phyloP scores from a whole-genome alignment of 768 basidiomycete genomes.

The Panus rudis region DNA sequence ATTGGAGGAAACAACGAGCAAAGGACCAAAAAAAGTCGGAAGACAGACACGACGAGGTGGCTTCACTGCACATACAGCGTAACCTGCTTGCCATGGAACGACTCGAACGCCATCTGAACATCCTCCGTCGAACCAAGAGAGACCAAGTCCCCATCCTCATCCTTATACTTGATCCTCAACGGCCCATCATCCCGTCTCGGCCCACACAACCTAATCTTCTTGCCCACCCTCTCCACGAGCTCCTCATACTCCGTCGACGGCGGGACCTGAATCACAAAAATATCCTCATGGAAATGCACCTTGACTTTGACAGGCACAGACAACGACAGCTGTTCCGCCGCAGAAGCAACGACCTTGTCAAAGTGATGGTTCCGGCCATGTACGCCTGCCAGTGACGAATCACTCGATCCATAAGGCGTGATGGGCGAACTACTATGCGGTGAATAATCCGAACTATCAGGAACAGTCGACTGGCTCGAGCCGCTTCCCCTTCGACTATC shows the following conservation, averaged over 20 bases:
- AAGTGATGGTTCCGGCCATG: constrained; percentile 51
- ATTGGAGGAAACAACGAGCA: constrained; percentile 2
- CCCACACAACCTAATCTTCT: constrained; percentile 90
- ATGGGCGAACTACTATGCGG: constrained; percentile 82
- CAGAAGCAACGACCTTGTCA: constrained; percentile 28
- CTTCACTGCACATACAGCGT: constrained; percentile 71
- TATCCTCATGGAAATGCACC: constrained; percentile 91
- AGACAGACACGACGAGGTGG: neutral
- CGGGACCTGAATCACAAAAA: constrained; percentile 90
- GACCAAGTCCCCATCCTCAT: constrained; percentile 90
- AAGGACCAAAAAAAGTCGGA: constrained; percentile 3
- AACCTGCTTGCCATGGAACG: constrained; percentile 73
- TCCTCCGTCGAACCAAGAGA: constrained; percentile 87
- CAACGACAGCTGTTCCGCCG: constrained; percentile 19
- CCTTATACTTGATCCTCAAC: constrained; percentile 79
- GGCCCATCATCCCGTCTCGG: constrained; percentile 75
- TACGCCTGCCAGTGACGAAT: constrained; percentile 57
- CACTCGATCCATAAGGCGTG: constrained; percentile 87
- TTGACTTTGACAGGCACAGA: constrained; percentile 74
- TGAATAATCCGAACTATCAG: constrained; percentile 75
- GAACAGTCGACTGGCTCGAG: constrained; percentile 72
- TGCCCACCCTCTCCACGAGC: constrained; percentile 82
- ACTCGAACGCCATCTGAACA: constrained; percentile 90
- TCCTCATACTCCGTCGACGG: constrained; percentile 73
- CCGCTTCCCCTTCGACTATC: constrained; percentile 73